These are phyloP conservation scores for Russula foetens DNA, from an alignment of 768 basidiomycete species.

Conservation along the genomic window DNA sequence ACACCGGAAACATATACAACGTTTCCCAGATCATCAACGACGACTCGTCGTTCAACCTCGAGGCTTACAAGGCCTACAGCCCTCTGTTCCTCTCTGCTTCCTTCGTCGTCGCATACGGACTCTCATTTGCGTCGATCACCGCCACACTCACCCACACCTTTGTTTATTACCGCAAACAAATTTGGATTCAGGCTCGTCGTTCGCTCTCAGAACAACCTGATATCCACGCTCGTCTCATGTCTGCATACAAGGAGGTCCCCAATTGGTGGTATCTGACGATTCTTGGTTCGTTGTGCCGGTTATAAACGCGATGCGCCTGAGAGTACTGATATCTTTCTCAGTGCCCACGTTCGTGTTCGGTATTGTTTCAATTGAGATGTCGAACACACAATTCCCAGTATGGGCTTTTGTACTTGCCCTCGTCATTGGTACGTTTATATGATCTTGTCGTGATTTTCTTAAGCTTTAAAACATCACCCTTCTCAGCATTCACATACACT, in stretches of 20 bases:
- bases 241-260: conserved; percentile 64
- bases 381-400: conserved; percentile 67
- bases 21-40: conserved; percentile 46
- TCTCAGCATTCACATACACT: conserved; percentile 33
- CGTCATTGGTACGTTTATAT: conserved; percentile 37
- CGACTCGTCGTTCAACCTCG: conserved; percentile 47
- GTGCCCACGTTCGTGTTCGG: conserved; percentile 61
- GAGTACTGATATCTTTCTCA: conserved; percentile 13
- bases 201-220: conserved; percentile 75
- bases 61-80: conserved; percentile 47
- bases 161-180: conserved; percentile 73
- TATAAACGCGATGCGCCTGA: not conserved
- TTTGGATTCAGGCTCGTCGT: conserved; percentile 61
- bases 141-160: conserved; percentile 63
- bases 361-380: conserved; percentile 59
- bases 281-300: conserved; percentile 32
- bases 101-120: conserved; percentile 69
- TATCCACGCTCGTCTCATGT: conserved; percentile 79
- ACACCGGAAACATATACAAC: conserved; percentile 50
- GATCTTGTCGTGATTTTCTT: not conserved
- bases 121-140: conserved; percentile 76
- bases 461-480: not conserved
- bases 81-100: conserved; percentile 58
- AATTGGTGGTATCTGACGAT: conserved; percentile 79
- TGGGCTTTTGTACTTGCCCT: conserved; percentile 68